Conservation (phyloP, 2,329 filamentous ascomycete species). For the Claviceps spartinae region DNA sequence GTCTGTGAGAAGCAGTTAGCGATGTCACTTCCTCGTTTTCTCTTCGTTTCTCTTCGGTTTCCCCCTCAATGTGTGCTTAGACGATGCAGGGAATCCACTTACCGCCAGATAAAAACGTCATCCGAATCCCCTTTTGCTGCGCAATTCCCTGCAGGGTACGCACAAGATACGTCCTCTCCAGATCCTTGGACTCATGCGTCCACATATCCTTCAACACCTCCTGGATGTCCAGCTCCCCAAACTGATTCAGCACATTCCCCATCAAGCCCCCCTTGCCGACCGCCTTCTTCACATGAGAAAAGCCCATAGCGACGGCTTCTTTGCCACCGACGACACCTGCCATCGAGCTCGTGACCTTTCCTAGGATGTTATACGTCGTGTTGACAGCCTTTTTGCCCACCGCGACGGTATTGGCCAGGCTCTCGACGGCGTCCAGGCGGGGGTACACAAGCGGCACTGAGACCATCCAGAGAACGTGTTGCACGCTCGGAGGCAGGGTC, state of each 20-base stretch:
- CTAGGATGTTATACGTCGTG: conserved; percentile 88
- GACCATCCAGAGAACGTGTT: conserved; percentile 94
- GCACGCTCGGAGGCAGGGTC: conserved; percentile 77
- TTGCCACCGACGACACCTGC: conserved; percentile 93
- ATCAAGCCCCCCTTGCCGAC: conserved; percentile 92
- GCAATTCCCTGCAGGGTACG: conserved; percentile 90
- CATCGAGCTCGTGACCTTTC: conserved; percentile 88
- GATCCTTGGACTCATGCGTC: conserved; percentile 96
- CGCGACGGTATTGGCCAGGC: conserved; percentile 77
- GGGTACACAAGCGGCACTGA: conserved; percentile 87
- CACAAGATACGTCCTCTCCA: conserved; percentile 92
- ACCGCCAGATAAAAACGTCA: conserved; percentile 92
- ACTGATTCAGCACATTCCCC: conserved; percentile 90
- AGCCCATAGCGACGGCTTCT: conserved; percentile 81
- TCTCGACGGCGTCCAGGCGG: conserved; percentile 80
- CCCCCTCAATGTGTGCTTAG: no score
- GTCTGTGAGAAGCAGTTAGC: conserved; percentile 27
- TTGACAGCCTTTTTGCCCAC: conserved; percentile 96
- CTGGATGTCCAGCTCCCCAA: conserved; percentile 87
- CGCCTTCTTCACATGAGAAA: conserved; percentile 89
- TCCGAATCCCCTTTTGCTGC: conserved; percentile 86
- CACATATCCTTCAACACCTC: conserved; percentile 94
- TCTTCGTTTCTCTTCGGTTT: no score
- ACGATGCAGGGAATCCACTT: conserved; percentile 15
- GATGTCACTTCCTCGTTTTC: no score